These are phyloP conservation scores for Hibiscus trionum DNA, from an alignment of 345 rosid species.

Conservation along the genomic window DNA sequence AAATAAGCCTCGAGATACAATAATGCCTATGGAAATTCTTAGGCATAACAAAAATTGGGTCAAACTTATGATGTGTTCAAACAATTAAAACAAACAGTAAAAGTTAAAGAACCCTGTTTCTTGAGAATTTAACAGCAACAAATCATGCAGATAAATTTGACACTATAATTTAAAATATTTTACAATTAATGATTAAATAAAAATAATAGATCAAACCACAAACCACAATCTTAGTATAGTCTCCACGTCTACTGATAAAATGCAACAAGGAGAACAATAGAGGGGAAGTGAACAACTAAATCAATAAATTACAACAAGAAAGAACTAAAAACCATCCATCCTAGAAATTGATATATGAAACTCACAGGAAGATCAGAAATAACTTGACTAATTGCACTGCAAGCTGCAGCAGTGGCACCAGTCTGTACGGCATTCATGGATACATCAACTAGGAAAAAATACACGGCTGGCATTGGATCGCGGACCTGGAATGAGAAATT, in stretches of 20 bases:
- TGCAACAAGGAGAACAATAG: background rate
- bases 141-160: background rate
- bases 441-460: conserved; percentile 91
- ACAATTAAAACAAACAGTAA: background rate
- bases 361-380: conserved; percentile 80
- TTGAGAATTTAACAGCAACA: background rate
- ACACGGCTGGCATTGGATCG: conserved; percentile 97
- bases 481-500: conserved; percentile 32
- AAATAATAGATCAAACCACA: background rate
- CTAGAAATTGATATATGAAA: conserved; percentile 17
- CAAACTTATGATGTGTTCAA: background rate
- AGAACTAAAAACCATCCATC: background rate
- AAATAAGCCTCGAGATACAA: background rate
- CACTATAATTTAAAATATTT: background rate
- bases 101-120: background rate
- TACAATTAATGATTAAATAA: background rate
- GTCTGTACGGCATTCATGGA: conserved; percentile 91
- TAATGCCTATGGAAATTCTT: background rate
- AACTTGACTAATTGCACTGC: conserved; percentile 90
- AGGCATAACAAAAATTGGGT: background rate
- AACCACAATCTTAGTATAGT: background rate
- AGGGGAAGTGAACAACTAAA: background rate
- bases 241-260: background rate
- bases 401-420: conserved; percentile 97
- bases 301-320: background rate